Percentiles rank a stretch among this genome's conserved stretches.
Evolutionary conservation across 257 asterid species (phyloP).

Genomic region (Plantago elongata): DNA sequence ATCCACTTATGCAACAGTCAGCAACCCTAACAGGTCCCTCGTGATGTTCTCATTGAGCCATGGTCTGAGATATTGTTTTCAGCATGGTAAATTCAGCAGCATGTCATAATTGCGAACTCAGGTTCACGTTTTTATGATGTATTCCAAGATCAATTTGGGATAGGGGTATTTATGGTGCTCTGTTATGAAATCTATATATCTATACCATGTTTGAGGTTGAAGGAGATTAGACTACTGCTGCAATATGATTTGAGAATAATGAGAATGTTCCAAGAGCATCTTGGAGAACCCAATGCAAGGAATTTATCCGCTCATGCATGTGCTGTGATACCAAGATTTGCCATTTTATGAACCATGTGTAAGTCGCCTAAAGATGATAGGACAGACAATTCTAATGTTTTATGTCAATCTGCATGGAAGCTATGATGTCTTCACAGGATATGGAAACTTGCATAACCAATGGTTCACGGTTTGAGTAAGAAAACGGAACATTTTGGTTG

Average conservation of each 20-base stretch:
- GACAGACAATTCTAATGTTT: constrained; percentile 4
- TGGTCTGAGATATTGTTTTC: too few relatives aligned
- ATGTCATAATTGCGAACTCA: too few relatives aligned
- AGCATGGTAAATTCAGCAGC: too few relatives aligned
- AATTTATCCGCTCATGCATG: too few relatives aligned
- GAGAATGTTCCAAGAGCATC: background rate
- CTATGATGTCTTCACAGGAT: background rate
- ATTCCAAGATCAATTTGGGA: too few relatives aligned
- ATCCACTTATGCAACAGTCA: too few relatives aligned
- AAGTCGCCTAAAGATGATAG: background rate
- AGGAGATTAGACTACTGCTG: background rate
- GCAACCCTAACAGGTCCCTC: background rate
- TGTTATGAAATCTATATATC: background rate
- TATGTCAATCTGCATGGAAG: background rate
- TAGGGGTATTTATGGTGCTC: too few relatives aligned
- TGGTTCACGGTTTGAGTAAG: background rate
- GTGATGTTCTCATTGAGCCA: background rate
- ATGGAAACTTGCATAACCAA: background rate
- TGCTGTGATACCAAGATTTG: background rate
- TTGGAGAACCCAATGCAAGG: background rate
- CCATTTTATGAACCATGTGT: background rate
- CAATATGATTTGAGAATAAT: background rate
- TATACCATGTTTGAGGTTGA: background rate
- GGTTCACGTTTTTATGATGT: too few relatives aligned
- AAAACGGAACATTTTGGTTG: background rate